phyloP scores from a whole-genome alignment of 495 filamentous ascomycete genomes.

The Stereocaulon alpinum region DNA sequence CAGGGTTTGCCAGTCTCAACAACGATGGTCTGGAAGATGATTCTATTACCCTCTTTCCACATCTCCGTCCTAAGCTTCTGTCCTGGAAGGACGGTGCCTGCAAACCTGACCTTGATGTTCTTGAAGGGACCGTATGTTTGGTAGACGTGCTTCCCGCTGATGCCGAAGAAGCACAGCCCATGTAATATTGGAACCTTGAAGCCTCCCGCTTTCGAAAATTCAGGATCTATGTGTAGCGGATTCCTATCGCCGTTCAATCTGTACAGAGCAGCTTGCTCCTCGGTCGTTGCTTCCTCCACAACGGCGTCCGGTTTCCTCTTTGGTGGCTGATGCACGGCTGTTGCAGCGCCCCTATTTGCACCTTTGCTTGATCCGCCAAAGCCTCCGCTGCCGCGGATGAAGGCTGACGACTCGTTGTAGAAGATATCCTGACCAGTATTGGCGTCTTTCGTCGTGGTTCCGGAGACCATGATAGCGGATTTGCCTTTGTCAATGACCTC shows the following conservation, averaged over 20 bases:
- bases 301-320: constrained; percentile 67
- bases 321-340: constrained; percentile 68
- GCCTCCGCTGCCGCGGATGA: constrained; percentile 85
- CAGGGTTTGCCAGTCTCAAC: constrained; percentile 93
- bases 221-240: constrained; percentile 90
- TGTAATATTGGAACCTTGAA: constrained; percentile 95
- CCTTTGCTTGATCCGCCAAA: constrained; percentile 83
- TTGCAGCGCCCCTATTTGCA: constrained; percentile 65
- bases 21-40: constrained; percentile 88
- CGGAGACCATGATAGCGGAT: constrained; percentile 73
- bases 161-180: constrained; percentile 90
- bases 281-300: constrained; percentile 79
- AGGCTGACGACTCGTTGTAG: constrained; percentile 89
- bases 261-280: constrained; percentile 94
- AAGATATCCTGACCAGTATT: constrained; percentile 78
- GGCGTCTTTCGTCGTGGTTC: constrained; percentile 70
- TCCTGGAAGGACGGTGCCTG: constrained; percentile 82
- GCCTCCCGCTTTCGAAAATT: constrained; percentile 87
- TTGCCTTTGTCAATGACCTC: constrained; percentile 94
- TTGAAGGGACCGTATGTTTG: constrained; percentile 72
- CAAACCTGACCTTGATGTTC: constrained; percentile 96
- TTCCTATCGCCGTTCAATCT: constrained; percentile 86
- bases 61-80: constrained; percentile 95
- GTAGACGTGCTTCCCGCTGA: constrained; percentile 83
- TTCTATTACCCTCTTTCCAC: constrained; percentile 88